Conservation (phyloP, 495 filamentous ascomycete species). For the Staphylotrichum tortipilum region DNA sequence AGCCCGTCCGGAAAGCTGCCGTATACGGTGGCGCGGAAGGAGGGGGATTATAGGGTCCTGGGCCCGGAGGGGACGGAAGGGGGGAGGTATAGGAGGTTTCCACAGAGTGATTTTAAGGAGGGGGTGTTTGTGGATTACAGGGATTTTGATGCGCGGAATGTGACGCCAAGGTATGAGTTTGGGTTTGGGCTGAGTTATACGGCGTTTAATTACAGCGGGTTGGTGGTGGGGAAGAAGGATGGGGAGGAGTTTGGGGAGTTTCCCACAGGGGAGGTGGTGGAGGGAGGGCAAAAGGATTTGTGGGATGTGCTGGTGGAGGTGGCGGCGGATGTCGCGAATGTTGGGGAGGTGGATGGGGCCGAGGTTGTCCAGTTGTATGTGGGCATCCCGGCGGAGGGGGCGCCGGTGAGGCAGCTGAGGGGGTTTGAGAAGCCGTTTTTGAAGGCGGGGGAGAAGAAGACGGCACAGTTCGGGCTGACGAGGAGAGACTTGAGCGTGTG, state of each 20-base stretch:
- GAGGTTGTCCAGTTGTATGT: constrained; percentile 61
- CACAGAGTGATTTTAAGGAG: constrained; percentile 57
- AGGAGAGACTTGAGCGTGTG: constrained; percentile 60
- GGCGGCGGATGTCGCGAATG: constrained; percentile 48
- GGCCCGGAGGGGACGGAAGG: constrained; percentile 28
- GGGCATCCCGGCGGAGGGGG: constrained; percentile 36
- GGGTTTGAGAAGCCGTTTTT: constrained; percentile 58
- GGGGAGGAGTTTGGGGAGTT: constrained; percentile 23
- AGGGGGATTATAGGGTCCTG: constrained; percentile 49
- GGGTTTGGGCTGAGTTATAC: constrained; percentile 45
- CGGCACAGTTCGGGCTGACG: constrained; percentile 48
- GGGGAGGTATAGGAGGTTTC: constrained; percentile 34
- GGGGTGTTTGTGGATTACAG: constrained; percentile 60
- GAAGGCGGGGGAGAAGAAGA: constrained; percentile 31
- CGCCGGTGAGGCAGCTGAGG: constrained; percentile 50
- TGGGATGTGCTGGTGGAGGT: constrained; percentile 50
- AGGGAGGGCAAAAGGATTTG: constrained; percentile 51
- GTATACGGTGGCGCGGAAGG: constrained; percentile 60
- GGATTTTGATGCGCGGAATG: constrained; percentile 54
- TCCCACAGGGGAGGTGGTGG: constrained; percentile 33
- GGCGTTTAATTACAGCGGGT: constrained; percentile 29
- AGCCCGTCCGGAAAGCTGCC: constrained; percentile 59
- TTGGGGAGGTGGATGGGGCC: constrained; percentile 40
- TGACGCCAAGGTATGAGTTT: constrained; percentile 60
- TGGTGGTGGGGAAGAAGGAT: constrained; percentile 22